phyloP scores from a whole-genome alignment of 2,329 filamentous ascomycete genomes.

The Hypomyces perniciosus region DNA sequence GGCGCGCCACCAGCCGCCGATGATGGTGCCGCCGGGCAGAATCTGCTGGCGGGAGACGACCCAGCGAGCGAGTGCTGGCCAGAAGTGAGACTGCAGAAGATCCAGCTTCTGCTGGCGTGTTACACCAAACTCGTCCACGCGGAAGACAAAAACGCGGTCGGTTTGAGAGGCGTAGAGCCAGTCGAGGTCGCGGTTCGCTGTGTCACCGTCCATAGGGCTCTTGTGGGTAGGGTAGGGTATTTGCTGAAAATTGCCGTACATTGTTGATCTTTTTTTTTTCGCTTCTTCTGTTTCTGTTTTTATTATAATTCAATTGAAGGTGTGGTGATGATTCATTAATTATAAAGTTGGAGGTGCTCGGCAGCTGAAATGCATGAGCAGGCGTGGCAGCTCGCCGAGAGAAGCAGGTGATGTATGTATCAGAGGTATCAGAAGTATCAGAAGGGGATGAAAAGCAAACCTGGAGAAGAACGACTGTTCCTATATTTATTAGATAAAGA shows the following conservation, averaged over 20 bases:
- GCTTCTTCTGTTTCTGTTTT: not conserved
- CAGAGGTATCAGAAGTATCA: not conserved
- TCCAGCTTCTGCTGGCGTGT: conserved; percentile 16
- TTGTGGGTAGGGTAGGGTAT: conserved; percentile 20
- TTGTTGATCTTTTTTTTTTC: not conserved
- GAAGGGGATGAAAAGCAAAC: not conserved
- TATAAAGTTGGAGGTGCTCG: not conserved
- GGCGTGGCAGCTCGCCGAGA: not conserved
- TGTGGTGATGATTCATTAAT: not conserved
- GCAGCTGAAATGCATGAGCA: not conserved
- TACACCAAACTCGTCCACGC: conserved; percentile 12
- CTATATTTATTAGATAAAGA: not conserved
- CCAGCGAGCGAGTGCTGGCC: conserved; percentile 22
- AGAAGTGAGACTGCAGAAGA: conserved; percentile 21
- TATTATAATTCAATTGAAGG: not conserved
- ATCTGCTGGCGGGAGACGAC: conserved; percentile 18
- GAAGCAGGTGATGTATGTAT: not conserved
- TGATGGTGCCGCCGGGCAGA: conserved; percentile 16
- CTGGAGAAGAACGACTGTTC: too few species aligned
- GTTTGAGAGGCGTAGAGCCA: conserved; percentile 17
- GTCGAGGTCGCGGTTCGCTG: conserved; percentile 18
- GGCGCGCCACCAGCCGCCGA: conserved; percentile 20
- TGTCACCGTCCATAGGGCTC: conserved; percentile 19
- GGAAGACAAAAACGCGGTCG: conserved; percentile 17
- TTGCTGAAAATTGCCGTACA: conserved; percentile 11